Evolutionary conservation across 805 yeast genomes (phyloP).

Genomic region (Tetrapisispora namnaoensis): DNA sequence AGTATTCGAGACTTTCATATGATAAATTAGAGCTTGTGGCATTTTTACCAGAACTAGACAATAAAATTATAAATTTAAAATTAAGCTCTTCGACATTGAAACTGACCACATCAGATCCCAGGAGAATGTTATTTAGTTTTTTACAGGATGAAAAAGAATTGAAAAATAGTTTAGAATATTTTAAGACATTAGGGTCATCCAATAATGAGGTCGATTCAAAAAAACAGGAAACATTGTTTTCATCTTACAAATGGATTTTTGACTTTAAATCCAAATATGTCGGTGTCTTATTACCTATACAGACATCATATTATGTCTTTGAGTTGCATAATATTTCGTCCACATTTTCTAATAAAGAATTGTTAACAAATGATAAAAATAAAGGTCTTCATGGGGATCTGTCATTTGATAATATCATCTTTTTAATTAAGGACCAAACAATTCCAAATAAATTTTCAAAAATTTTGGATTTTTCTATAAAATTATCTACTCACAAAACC

Average conservation of each 20-base stretch:
- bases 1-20: slow-evolving; percentile 19
- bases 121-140: slow-evolving; percentile 16
- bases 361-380: slow-evolving; percentile 1
- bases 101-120: slow-evolving; percentile 23
- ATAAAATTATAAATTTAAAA: slow-evolving; percentile 3
- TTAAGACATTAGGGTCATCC: not conserved
- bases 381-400: slow-evolving; percentile 17
- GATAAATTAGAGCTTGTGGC: slow-evolving; percentile 14
- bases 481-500: slow-evolving; percentile 33
- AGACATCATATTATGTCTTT: slow-evolving; percentile 19
- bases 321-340: slow-evolving; percentile 20
- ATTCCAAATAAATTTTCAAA: slow-evolving; percentile 33
- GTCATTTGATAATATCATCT: slow-evolving; percentile 21
- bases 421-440: slow-evolving; percentile 22
- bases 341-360: slow-evolving; percentile 11
- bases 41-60: not conserved
- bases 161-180: slow-evolving; percentile 11
- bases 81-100: slow-evolving; percentile 17
- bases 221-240: not conserved
- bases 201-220: not conserved
- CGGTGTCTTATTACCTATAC: slow-evolving; percentile 24
- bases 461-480: slow-evolving; percentile 39
- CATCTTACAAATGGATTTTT: slow-evolving; percentile 10
- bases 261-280: slow-evolving; percentile 18
- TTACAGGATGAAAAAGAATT: slow-evolving; percentile 21